These are phyloP conservation scores for Coix lacrymajobi DNA, from an alignment of 176 grass and related monocot species.

Conservation along the genomic window DNA sequence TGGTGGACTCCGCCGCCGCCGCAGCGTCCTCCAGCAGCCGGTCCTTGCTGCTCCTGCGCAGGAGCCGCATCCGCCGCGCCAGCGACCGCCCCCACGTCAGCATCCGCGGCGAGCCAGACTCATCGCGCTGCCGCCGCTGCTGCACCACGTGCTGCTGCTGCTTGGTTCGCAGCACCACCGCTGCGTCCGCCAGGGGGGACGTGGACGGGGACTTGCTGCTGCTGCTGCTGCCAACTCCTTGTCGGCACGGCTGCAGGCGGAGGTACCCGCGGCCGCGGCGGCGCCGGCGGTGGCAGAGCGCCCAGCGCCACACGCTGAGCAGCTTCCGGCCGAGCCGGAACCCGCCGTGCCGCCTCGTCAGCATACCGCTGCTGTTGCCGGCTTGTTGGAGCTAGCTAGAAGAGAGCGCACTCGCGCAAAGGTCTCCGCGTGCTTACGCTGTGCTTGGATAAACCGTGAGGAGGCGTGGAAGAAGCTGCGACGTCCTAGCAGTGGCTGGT, in stretches of 20 bases:
- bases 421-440: neutral
- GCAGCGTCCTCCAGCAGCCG: conserved; percentile 21
- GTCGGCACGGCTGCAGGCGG: conserved; percentile 21
- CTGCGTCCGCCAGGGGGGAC: neutral
- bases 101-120: conserved; percentile 12
- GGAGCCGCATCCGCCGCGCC: conserved; percentile 39
- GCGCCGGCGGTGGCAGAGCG: conserved; percentile 34
- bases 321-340: conserved; percentile 86
- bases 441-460: neutral
- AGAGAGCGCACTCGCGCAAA: neutral
- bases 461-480: neutral
- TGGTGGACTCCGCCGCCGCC: conserved; percentile 8
- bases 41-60: neutral
- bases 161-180: neutral
- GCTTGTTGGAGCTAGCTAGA: neutral
- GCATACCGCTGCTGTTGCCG: neutral
- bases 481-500: neutral
- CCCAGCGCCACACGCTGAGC: conserved; percentile 48
- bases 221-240: neutral
- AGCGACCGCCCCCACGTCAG: conserved; percentile 44
- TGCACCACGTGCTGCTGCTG: neutral
- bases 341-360: conserved; percentile 52
- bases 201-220: neutral
- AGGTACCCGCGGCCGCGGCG: conserved; percentile 34
- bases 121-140: conserved; percentile 1